Base-by-base conservation (phyloP, 257 asterid species). In the Salvia rosmarinus region DNA sequence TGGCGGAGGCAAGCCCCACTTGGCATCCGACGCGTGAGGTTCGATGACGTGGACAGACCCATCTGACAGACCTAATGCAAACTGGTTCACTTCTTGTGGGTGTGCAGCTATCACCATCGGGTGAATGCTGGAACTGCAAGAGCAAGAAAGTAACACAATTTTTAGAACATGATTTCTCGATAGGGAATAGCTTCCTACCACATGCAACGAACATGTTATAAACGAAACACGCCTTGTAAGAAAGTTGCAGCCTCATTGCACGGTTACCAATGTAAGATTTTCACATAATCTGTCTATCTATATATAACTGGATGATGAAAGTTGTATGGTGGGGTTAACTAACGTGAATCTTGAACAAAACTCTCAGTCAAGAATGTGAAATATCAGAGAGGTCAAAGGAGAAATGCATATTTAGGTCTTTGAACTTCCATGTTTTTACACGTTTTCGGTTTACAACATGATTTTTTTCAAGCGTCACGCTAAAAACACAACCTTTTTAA, bases 81-180 rank as follows among this genome's bases (percentile, higher is more conserved):
- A 93, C 74, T 93, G 98, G 58, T 87, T 93, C 47, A 96, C 80
- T 64, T 93, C 98, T 71, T 83, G 95, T 43, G 98, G 98, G 71
- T 93, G 96, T 25, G 97, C 96, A 0, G 97, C 96, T 6, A 90
- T 79, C 62, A 93, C 96, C 4, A 85, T 84, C 9, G 97, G 95
- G 60, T 86, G 90, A 42, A 83, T 82, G 71, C 68, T 83, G 39
- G 92, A 68, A 67, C 84, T 90, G 83, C 92, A 82, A 69, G 64
- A 74, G 54, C 68, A 67, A 43, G 25, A 13, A n/a, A 47, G 32
- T 19, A 51, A 37, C 23, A 57, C 39, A 8, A 49, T 17, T 4
- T 39, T 67, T 20, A 35, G 51, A 20, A 34, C 23, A 64, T 13
- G 16, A 58, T 14, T 39, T 30, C 37, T 59, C 12, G 30, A 55